phyloP scores from a whole-genome alignment of 805 yeast species.

The Barnettozyma botsteinii region DNA sequence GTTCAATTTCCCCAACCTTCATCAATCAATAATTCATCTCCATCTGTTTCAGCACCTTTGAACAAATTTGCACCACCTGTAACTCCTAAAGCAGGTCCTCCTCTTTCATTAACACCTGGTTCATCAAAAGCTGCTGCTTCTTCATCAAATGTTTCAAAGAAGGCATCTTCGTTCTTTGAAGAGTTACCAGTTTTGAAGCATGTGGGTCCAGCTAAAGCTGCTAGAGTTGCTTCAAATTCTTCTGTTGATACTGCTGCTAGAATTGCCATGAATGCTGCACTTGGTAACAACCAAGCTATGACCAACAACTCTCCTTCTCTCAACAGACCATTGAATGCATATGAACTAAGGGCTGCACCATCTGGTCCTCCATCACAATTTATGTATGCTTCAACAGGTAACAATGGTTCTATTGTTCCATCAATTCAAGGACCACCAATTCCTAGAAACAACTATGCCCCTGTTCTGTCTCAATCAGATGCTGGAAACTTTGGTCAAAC shows the following conservation, averaged over 20 bases:
- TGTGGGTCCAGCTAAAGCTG: slow-evolving; percentile 15
- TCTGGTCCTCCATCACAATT: neutral
- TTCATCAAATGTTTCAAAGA: slow-evolving; percentile 26
- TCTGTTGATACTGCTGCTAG: neutral
- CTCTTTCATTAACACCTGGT: neutral
- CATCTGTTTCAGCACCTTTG: neutral
- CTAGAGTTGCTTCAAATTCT: slow-evolving; percentile 9
- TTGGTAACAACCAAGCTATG: too few species aligned
- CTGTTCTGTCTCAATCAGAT: neutral
- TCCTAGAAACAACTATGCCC: neutral
- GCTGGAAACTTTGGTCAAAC: too few species aligned
- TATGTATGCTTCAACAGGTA: neutral
- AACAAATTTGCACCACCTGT: neutral
- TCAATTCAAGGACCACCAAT: neutral
- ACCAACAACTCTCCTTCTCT: neutral
- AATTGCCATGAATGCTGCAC: slow-evolving; percentile 1
- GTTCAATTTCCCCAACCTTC: neutral
- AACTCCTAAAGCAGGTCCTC: neutral
- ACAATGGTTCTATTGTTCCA: neutral
- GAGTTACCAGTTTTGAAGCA: slow-evolving; percentile 44
- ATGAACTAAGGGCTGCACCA: neutral
- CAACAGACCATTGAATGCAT: neutral
- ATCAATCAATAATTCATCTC: neutral
- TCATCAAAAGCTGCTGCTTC: neutral
- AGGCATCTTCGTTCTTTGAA: slow-evolving; percentile 44